A percentile compares a stretch with the other conserved stretches of the same genome.
phyloP scores from a whole-genome alignment of 2,329 filamentous ascomycete species.

The Aureobasidium vineae region DNA sequence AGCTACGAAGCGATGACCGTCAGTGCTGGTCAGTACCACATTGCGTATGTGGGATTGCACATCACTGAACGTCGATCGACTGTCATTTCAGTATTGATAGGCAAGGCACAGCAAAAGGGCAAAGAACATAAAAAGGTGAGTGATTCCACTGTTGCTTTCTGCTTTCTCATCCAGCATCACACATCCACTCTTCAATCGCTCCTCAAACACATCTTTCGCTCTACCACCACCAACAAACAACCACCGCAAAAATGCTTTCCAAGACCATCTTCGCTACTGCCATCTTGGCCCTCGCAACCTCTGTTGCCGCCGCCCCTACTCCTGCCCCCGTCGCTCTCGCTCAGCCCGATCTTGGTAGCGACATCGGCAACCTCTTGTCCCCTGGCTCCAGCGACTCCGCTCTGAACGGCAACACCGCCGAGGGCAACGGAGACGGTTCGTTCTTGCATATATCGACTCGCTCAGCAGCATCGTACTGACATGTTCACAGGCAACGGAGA shows the following conservation, averaged over 20 bases:
- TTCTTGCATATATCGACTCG: not conserved
- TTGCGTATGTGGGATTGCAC: conserved; percentile 24
- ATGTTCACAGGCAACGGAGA: not conserved
- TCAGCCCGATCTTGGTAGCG: too few species aligned
- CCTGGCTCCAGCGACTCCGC: conserved; percentile 1
- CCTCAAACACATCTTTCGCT: not conserved
- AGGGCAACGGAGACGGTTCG: conserved; percentile 8
- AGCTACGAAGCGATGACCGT: not conserved
- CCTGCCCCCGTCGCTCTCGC: too few species aligned
- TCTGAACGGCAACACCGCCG: not conserved
- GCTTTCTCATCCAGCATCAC: not conserved
- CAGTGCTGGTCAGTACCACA: not conserved
- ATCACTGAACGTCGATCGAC: conserved; percentile 6
- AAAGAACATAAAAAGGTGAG: not conserved
- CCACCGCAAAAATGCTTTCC: conserved; percentile 6
- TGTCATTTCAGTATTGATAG: not conserved
- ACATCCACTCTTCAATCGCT: not conserved
- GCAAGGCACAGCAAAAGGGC: not conserved
- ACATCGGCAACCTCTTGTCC: conserved; percentile 4
- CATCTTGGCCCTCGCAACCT: conserved; percentile 10
- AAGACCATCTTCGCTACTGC: conserved; percentile 22
- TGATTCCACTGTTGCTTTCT: not conserved
- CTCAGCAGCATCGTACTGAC: not conserved
- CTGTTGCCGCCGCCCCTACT: conserved; percentile 5
- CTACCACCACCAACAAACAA: not conserved